Conservation (phyloP, 345 rosid species). For the Dipteronia dyeriana region DNA sequence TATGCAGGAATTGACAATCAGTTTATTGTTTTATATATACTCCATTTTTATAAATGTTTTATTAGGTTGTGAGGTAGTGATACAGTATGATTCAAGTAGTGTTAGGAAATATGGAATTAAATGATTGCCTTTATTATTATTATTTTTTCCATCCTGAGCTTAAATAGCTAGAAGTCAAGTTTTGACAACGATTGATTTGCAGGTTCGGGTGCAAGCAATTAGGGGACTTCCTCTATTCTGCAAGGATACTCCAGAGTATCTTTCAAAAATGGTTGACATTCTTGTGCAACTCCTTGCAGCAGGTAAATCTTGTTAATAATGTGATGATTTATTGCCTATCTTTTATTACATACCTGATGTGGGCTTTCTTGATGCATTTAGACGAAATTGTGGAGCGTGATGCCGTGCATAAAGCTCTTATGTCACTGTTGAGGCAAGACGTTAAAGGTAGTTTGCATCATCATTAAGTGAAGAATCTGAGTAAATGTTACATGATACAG, state of each 20-base stretch:
- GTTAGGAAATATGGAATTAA: not conserved
- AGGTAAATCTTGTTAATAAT: constrained; percentile 46
- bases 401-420: constrained; percentile 94
- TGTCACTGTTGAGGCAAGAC: constrained; percentile 96
- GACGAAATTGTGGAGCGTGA: constrained; percentile 96
- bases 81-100: not conserved
- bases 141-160: constrained; percentile 3
- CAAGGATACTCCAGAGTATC: constrained; percentile 79
- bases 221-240: constrained; percentile 95
- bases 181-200: constrained; percentile 7
- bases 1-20: not conserved
- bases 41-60: too few species aligned
- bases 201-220: constrained; percentile 99
- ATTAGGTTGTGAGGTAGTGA: not conserved
- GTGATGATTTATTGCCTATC: not conserved
- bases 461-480: not conserved
- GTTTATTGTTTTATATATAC: not conserved
- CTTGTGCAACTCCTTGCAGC: constrained; percentile 75
- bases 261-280: constrained; percentile 84
- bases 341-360: not conserved
- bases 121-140: not conserved
- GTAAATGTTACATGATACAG: not conserved
- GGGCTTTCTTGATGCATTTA: constrained; percentile 30
- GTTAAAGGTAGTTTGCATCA: constrained; percentile 72
- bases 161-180: not conserved